Evolutionary conservation across 768 basidiomycete species (phyloP).

Genomic region (Suillus spraguei): DNA sequence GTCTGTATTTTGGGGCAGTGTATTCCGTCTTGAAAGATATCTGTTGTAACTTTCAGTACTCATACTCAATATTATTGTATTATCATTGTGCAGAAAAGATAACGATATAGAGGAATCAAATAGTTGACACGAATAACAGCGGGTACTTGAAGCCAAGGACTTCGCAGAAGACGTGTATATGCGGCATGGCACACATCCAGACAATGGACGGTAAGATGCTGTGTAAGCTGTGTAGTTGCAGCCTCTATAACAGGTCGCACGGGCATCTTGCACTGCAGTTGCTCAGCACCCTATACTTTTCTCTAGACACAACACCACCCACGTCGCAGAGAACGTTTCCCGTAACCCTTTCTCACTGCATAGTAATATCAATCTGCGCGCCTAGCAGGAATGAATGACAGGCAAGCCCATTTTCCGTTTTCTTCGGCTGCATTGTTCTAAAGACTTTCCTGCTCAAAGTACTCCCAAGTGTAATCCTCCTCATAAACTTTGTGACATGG

Average conservation of each 20-base stretch:
- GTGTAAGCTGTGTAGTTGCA: too few relatives aligned
- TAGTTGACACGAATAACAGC: not conserved
- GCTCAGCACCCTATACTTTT: not conserved
- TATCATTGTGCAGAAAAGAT: not conserved
- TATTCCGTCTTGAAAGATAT: not conserved
- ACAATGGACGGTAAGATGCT: too few relatives aligned
- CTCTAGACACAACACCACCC: not conserved
- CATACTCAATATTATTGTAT: not conserved
- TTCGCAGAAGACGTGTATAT: too few relatives aligned
- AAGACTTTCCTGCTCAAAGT: not conserved
- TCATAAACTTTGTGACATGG: not conserved
- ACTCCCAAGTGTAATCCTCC: not conserved
- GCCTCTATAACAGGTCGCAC: too few relatives aligned
- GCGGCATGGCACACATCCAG: too few relatives aligned
- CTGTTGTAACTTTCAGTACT: not conserved
- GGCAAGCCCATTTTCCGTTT: not conserved
- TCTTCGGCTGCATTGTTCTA: not conserved
- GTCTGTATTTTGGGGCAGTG: slow-evolving; percentile 18
- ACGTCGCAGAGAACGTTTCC: not conserved
- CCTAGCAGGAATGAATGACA: not conserved
- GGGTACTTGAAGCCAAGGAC: not conserved
- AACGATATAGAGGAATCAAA: not conserved
- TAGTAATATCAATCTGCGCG: not conserved
- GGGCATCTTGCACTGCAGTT: too few relatives aligned
- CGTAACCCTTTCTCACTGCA: not conserved